These are phyloP conservation scores for Pyrrhoderma lamaoense DNA, from an alignment of 1,284 basidiomycete species.

Conservation along the genomic window DNA sequence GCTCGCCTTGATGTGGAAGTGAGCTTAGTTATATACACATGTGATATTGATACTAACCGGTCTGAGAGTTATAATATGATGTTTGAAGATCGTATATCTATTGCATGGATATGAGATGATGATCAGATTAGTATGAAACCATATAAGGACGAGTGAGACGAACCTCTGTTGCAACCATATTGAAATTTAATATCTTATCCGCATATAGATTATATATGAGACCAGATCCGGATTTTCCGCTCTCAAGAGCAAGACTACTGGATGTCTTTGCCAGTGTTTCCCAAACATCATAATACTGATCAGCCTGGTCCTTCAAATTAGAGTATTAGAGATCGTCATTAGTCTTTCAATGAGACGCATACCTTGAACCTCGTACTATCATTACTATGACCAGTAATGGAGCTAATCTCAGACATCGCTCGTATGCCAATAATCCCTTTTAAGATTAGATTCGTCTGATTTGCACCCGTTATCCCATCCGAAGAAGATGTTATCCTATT, in stretches of 20 bases:
- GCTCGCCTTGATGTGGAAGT: constrained; percentile 9
- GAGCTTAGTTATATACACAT: not conserved
- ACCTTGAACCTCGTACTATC: constrained; percentile 27
- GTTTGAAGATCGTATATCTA: constrained; percentile 11
- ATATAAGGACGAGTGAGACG: not conserved
- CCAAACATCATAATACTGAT: constrained; percentile 5
- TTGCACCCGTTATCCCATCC: constrained; percentile 2
- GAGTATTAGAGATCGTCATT: constrained; percentile 20
- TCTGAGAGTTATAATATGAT: constrained; percentile 6
- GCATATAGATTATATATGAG: constrained; percentile 42
- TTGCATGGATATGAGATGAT: constrained; percentile 18
- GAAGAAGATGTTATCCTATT: not conserved
- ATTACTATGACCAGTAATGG: constrained; percentile 21
- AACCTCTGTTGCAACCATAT: constrained; percentile 23
- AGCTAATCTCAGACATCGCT: constrained; percentile 35
- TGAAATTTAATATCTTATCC: constrained; percentile 31
- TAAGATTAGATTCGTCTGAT: constrained; percentile 31
- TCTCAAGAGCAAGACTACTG: constrained; percentile 26
- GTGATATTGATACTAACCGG: not conserved
- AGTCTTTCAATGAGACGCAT: constrained; percentile 19
- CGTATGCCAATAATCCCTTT: constrained; percentile 37
- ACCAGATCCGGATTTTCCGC: constrained; percentile 25
- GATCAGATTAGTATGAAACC: not conserved
- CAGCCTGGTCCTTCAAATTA: not conserved
- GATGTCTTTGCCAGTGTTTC: constrained; percentile 15